Conservation (phyloP, 768 basidiomycete species). For the Leccinellum rugosiceps region DNA sequence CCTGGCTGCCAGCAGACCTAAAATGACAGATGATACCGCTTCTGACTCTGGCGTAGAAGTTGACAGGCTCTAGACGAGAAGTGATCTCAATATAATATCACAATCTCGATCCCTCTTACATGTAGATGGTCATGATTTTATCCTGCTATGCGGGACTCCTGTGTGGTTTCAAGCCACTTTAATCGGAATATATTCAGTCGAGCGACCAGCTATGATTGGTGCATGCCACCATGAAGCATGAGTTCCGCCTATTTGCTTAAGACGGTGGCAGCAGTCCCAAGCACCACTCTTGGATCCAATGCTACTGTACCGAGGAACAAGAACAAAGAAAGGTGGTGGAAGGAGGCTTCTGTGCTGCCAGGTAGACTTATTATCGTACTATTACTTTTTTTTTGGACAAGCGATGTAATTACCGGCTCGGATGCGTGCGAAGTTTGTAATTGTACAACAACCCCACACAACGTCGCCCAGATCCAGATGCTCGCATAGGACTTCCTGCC, state of each 20-base stretch:
- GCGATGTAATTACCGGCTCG: too few species aligned
- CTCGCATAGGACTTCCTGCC: neutral
- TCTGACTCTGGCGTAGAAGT: conserved; percentile 71
- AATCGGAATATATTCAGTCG: neutral
- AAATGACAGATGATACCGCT: conserved; percentile 54
- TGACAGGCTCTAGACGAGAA: conserved; percentile 32
- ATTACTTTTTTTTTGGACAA: too few species aligned
- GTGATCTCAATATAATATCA: neutral
- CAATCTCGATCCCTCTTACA: neutral
- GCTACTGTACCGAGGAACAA: neutral
- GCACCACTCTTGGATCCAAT: neutral
- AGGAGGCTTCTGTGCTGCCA: neutral
- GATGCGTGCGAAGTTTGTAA: neutral
- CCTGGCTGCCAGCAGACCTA: conserved; percentile 65
- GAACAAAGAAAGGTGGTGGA: neutral
- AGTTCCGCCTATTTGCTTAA: too few species aligned
- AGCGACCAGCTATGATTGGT: neutral
- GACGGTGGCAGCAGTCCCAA: neutral
- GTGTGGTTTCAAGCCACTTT: neutral
- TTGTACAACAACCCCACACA: neutral
- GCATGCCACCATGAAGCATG: neutral
- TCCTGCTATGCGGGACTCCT: neutral
- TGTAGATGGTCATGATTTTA: conserved; percentile 11
- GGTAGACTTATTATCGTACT: too few species aligned
- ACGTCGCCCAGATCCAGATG: too few species aligned